Base-by-base conservation (phyloP, 352 stramenopile genomes). In the Phytophthora sp. region DNA sequence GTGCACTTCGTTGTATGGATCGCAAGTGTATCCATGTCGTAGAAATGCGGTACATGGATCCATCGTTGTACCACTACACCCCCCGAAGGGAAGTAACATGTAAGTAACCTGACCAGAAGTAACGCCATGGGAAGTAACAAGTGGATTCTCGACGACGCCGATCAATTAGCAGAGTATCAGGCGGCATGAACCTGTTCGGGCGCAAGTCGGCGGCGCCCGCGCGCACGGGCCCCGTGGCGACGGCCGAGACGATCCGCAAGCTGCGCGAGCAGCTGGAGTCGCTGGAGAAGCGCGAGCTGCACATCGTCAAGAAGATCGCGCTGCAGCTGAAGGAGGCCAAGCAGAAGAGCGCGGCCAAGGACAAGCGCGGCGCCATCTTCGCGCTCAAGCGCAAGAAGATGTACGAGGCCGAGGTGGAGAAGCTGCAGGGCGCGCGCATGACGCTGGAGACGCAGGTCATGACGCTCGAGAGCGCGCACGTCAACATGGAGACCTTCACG, bases 361-460 rank as follows among this genome's bases (percentile, higher is more conserved):
- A 99, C 83, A 99, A 99, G 62, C 96, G 96, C 69, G 97, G 96
- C 51, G 97, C 97, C 24, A 89, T 99, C 37, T 99, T 99, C 74
- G 93, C 94, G 43, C 88, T 99, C 35, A 99, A 99, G 79, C 90
- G 95, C 63, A 99, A 99, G 87, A 99, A 99, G 64, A 96, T 99
- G 78, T 98, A 98, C 70, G 96, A 99, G 69, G 85, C 89, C 35
- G 96, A 99, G 73, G 89, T 99, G 38, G 95, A 98, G 67, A 99
- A 99, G 83, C 97, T 99, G 56, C 87, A 98, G 69, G 91, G 92
- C 44, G 87, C 97, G 18, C 95, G 97, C 62, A 98, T 99, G 89
- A 99, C 95, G 45, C 82, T 99, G 13, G 96, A 99, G 82, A 93
- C 84, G 49, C 88, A 95, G 62, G 84, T 93, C 31, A 97, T 98